Evolutionary conservation across 176 grass and related monocot species (phyloP).

Genomic region (Luzula sylvatica): DNA sequence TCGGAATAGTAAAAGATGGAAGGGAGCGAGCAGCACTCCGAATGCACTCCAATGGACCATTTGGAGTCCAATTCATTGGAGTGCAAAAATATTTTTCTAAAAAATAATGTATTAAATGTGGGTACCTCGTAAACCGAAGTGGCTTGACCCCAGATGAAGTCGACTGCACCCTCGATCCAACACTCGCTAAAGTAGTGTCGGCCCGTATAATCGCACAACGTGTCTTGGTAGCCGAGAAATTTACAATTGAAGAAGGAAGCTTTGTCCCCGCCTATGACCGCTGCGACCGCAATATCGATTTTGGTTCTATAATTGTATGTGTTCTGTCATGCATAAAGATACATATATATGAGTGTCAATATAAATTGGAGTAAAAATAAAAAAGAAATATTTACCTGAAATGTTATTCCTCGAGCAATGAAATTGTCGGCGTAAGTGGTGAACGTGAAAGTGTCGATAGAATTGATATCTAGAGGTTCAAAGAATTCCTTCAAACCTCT

Average conservation of each 20-base stretch:
- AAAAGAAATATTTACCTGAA: slow-evolving; percentile 4
- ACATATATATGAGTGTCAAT: not conserved
- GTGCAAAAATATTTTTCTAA: no score
- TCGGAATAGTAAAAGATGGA: no score
- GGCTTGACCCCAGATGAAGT: slow-evolving; percentile 25
- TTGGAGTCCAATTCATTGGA: no score
- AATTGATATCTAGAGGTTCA: no score
- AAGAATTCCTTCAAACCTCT: not conserved
- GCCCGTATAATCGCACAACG: slow-evolving; percentile 19
- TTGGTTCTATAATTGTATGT: slow-evolving; percentile 8
- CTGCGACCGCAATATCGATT: slow-evolving; percentile 5
- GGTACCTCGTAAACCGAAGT: slow-evolving; percentile 22
- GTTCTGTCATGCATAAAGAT: slow-evolving; percentile 4
- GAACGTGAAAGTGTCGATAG: slow-evolving; percentile 7
- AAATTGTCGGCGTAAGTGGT: slow-evolving; percentile 10
- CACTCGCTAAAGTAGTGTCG: slow-evolving; percentile 22
- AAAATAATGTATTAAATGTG: not conserved
- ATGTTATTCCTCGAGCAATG: slow-evolving; percentile 15
- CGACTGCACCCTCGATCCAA: slow-evolving; percentile 26
- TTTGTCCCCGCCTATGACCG: slow-evolving; percentile 17
- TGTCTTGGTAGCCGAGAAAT: slow-evolving; percentile 25
- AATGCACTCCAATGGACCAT: no score
- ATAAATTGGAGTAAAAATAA: not conserved
- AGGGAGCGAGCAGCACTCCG: no score
- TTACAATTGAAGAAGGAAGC: slow-evolving; percentile 16